Conservation (phyloP, 176 grass and related monocot genomes). For the Saccharum officinarum region DNA sequence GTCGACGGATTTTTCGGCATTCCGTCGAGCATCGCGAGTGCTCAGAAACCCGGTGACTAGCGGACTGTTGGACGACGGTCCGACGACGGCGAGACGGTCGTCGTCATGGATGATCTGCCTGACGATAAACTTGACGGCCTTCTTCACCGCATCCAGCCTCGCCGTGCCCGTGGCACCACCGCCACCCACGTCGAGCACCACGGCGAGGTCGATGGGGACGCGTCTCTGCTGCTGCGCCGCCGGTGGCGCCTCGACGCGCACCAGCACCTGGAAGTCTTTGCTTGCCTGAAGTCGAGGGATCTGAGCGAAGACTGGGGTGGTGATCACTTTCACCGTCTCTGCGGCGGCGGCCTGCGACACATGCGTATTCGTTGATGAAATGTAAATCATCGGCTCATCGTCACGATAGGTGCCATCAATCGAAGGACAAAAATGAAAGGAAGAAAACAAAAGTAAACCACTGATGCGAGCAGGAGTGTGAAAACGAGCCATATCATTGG, state of each 20-base stretch:
- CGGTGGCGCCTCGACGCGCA: background rate
- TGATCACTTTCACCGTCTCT: background rate
- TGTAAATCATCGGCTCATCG: too few relatives aligned
- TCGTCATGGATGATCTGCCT: too few relatives aligned
- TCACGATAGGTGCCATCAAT: too few relatives aligned
- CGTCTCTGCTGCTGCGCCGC: background rate
- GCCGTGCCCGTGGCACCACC: too few relatives aligned
- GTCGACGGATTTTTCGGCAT: background rate
- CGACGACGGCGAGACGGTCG: background rate
- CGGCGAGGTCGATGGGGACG: slow-evolving; percentile 2
- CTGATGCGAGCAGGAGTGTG: background rate
- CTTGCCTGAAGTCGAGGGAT: background rate
- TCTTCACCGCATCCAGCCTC: too few relatives aligned
- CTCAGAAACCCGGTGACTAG: background rate
- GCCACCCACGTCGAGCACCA: background rate
- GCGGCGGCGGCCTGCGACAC: background rate
- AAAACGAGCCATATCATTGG: background rate
- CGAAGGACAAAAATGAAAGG: too few relatives aligned
- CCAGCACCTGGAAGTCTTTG: background rate
- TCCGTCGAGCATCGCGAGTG: background rate
- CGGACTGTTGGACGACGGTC: background rate
- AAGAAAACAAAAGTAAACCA: too few relatives aligned
- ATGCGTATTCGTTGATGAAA: too few relatives aligned
- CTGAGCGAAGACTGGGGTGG: background rate
- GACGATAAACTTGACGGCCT: too few relatives aligned